These are phyloP conservation scores for Pulveroboletus ravenelii DNA, from an alignment of 768 basidiomycete genomes.

Conservation along the genomic window DNA sequence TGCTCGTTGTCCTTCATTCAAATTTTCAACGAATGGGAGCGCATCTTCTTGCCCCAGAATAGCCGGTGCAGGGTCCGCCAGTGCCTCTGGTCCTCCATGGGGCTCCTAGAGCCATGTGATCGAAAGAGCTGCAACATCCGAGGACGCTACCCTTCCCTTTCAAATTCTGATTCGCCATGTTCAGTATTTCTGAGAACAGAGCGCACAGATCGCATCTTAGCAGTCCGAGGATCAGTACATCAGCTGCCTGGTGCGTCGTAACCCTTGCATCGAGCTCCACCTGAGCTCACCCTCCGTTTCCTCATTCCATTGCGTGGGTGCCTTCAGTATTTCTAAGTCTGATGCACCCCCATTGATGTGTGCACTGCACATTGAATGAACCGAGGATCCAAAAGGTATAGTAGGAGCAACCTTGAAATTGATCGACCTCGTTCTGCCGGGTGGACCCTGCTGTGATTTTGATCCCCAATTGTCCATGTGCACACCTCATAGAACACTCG, in stretches of 20 bases:
- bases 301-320: neutral
- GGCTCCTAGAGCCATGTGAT: neutral
- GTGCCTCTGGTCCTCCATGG: neutral
- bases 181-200: neutral
- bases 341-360: neutral
- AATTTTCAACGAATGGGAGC: neutral
- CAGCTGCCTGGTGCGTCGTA: constrained; percentile 1
- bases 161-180: constrained; percentile 4
- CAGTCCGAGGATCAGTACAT: constrained; percentile 19
- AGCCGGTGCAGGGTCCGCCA: neutral
- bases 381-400: neutral
- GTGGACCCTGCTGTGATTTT: neutral
- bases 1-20: neutral
- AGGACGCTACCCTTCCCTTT: neutral
- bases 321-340: neutral
- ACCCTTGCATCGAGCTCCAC: neutral
- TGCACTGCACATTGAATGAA: neutral
- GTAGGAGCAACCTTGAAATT: neutral
- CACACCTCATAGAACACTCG: constrained; percentile 7
- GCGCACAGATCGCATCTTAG: neutral
- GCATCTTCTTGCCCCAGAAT: neutral
- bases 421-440: neutral
- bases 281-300: neutral
- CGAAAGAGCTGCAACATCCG: neutral
- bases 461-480: constrained; percentile 5